Evolutionary conservation across 2,329 filamentous ascomycete genomes (phyloP), one percentile per base, ranked within the genome.

Genomic region (Emericellopsis atlantica): DNA sequence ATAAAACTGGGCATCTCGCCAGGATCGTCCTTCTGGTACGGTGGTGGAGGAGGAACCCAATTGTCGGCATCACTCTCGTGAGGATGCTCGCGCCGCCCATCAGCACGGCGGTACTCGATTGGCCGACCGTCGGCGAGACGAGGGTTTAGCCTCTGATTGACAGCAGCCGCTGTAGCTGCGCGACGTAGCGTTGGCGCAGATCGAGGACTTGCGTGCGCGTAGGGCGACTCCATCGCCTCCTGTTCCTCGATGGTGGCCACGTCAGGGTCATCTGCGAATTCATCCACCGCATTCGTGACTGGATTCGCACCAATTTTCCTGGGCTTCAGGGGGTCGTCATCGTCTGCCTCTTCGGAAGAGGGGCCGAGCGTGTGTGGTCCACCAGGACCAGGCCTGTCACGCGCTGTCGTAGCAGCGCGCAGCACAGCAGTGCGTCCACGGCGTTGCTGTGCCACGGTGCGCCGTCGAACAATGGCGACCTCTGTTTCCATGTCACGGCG

Each of bases 1-100:
- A 79, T 48, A 45, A 78, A 79, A 3, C 62, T 67, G 2, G 74
- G 74, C 42, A 74, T 46, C 48, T 76, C 72, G 9, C 65, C 67
- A 1, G 74, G 73, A 37, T 76, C 73, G 1, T 83, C 78, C 41
- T 76, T 74, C 33, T 79, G 76, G 51, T 93, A 93, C 1, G 84
- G 84, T 4, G 86, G 86, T 8, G 86, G 86, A 5, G 86, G 86
- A 5, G 85, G 84, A 5, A 88, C 82, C 86, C 86, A 93, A 50
- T 89, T 86, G 51, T 92, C 86, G 4, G 85, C 84, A 55, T 92
- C 85, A 47, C 84, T 90, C 58, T 92, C 85, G 56, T 92, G 84
- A 4, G 85, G 85, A 49, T 87, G 72, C 51, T 89, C 81, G 34
- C 74, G 68, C 34, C 79, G 70, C 6, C 80, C 79, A 57, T 85